These are phyloP conservation scores for Cystobasidium sp. DNA, from an alignment of 1,284 basidiomycete genomes.

Conservation along the genomic window DNA sequence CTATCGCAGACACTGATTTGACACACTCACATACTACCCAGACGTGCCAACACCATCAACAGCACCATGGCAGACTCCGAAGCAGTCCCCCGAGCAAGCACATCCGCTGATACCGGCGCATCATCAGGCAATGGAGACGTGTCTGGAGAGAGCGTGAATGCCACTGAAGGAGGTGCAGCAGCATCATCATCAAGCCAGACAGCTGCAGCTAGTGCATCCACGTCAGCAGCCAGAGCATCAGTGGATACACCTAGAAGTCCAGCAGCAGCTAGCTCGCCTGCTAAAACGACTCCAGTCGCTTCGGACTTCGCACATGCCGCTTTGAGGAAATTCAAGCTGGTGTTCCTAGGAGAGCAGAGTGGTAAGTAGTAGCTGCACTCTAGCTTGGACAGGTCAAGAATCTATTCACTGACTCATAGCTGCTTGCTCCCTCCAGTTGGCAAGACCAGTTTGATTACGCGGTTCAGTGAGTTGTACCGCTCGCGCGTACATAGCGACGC, in stretches of 20 bases:
- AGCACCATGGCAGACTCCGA: constrained; percentile 21
- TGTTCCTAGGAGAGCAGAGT: constrained; percentile 66
- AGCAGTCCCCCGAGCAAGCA: constrained; percentile 24
- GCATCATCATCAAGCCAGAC: constrained; percentile 36
- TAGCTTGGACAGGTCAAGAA: neutral
- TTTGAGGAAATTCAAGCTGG: constrained; percentile 92
- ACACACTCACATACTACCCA: neutral
- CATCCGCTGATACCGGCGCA: constrained; percentile 21
- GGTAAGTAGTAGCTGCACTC: constrained; percentile 32
- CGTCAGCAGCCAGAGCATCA: constrained; percentile 21
- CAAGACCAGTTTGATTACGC: constrained; percentile 94
- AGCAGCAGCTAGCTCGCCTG: constrained; percentile 17
- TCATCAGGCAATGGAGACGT: neutral
- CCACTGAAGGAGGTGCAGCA: constrained; percentile 14
- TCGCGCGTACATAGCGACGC: neutral
- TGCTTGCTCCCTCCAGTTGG: constrained; percentile 82
- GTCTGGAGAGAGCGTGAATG: constrained; percentile 13
- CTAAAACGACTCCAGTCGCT: constrained; percentile 22
- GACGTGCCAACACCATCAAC: neutral
- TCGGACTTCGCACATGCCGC: constrained; percentile 49
- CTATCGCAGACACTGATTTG: neutral
- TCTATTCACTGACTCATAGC: neutral
- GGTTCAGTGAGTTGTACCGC: constrained; percentile 62
- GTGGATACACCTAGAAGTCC: constrained; percentile 10
- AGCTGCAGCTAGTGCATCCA: constrained; percentile 16